These are phyloP conservation scores for Phytophthora macrochlamydospora DNA, from an alignment of 352 stramenopile species.

Conservation along the genomic window DNA sequence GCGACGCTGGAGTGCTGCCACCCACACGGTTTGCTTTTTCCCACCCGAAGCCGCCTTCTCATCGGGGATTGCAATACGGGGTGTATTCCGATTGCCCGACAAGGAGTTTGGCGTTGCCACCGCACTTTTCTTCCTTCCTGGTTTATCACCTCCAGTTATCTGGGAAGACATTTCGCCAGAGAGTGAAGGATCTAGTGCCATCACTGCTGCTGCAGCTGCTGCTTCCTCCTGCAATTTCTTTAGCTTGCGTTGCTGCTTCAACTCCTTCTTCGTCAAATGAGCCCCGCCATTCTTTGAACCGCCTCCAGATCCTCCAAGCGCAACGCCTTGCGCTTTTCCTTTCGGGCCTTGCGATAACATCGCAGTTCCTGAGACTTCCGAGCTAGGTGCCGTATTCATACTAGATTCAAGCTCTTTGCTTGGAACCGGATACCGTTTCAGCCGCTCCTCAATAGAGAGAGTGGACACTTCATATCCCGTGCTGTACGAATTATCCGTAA, in stretches of 20 bases:
- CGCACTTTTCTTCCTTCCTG: constrained; percentile 30
- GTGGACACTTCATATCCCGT: constrained; percentile 79
- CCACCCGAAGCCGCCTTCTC: constrained; percentile 39
- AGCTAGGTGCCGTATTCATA: constrained; percentile 2
- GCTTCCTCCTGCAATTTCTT: constrained; percentile 68
- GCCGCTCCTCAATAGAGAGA: constrained; percentile 61
- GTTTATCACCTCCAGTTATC: constrained; percentile 19
- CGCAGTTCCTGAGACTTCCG: neutral
- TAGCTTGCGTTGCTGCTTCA: constrained; percentile 72
- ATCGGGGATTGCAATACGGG: constrained; percentile 41
- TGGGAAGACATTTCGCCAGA: constrained; percentile 13
- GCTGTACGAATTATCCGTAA: constrained; percentile 84
- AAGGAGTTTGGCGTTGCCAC: constrained; percentile 8
- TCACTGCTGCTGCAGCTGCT: constrained; percentile 4
- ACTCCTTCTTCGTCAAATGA: constrained; percentile 66
- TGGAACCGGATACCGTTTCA: constrained; percentile 49
- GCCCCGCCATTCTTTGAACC: constrained; percentile 31
- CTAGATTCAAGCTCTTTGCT: constrained; percentile 51
- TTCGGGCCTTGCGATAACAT: constrained; percentile 18
- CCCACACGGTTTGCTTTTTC: constrained; percentile 53
- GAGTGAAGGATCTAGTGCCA: constrained; percentile 1
- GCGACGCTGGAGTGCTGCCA: constrained; percentile 29
- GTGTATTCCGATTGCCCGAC: constrained; percentile 14
- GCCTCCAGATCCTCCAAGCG: constrained; percentile 5
- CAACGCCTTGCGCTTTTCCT: constrained; percentile 25